Conservation (phyloP, 768 basidiomycete genomes). For the Bullera alba region DNA sequence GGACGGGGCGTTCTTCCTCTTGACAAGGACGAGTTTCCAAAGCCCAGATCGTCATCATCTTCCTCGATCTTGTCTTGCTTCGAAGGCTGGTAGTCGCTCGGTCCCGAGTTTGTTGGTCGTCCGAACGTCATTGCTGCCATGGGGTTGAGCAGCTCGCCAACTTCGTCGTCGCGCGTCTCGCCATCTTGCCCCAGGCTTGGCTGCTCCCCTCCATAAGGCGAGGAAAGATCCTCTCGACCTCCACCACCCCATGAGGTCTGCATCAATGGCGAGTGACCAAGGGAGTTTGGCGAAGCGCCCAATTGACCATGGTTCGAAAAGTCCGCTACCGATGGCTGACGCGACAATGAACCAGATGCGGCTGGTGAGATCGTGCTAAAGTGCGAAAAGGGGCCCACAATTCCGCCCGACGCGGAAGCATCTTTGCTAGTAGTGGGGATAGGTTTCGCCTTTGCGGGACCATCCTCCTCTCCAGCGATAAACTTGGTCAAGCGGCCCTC, state of each 20-base stretch:
- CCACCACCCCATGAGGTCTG: background rate
- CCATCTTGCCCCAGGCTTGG: background rate
- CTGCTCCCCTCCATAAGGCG: background rate
- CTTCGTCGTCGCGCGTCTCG: slow-evolving; percentile 7
- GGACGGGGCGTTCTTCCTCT: slow-evolving; percentile 26
- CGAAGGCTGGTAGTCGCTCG: slow-evolving; percentile 10
- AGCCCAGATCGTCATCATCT: slow-evolving; percentile 80
- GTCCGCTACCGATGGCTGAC: slow-evolving; percentile 31
- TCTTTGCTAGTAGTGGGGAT: background rate
- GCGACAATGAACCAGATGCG: slow-evolving; percentile 27
- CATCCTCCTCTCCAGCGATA: slow-evolving; percentile 75
- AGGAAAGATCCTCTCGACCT: too few species aligned
- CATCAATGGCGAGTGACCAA: background rate
- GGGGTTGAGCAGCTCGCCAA: slow-evolving; percentile 34
- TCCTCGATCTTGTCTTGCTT: slow-evolving; percentile 49
- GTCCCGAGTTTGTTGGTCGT: background rate
- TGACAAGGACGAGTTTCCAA: slow-evolving; percentile 63
- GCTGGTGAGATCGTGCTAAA: slow-evolving; percentile 82
- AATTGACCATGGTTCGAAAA: slow-evolving; percentile 17
- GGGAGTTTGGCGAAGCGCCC: slow-evolving; percentile 2
- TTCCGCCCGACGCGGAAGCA: slow-evolving; percentile 6
- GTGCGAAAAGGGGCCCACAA: slow-evolving; percentile 77
- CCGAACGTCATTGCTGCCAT: slow-evolving; percentile 32
- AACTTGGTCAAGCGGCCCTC: slow-evolving; percentile 88
- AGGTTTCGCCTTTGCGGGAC: slow-evolving; percentile 10